Percentiles rank a stretch among this genome's conserved stretches.
phyloP scores from a whole-genome alignment of 441 rosid genomes.

The Pelargonium myrrhifolium region DNA sequence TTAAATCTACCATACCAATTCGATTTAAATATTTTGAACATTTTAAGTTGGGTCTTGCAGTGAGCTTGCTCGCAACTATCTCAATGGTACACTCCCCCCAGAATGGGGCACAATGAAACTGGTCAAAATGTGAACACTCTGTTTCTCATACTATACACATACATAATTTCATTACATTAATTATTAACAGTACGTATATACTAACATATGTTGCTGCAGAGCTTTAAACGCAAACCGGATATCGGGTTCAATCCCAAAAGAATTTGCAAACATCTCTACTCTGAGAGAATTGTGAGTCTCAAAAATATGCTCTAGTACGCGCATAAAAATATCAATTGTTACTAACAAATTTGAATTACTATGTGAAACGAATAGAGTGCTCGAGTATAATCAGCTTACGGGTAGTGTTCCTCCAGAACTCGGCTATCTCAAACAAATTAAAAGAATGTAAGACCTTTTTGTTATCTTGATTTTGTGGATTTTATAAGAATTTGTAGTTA shows the following conservation, averaged over 20 bases:
- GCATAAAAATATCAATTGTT: not conserved
- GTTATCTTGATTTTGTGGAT: not conserved
- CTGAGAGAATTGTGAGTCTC: conserved; percentile 35
- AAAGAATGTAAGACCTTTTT: conserved; percentile 30
- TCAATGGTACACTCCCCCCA: conserved; percentile 48
- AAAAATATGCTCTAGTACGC: not conserved
- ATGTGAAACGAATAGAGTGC: conserved; percentile 17
- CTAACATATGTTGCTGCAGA: no score
- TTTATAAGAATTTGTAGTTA: not conserved
- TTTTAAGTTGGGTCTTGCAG: conserved; percentile 18
- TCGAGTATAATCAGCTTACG: conserved; percentile 43
- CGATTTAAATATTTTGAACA: not conserved
- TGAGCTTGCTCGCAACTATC: conserved; percentile 50
- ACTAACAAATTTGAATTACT: not conserved
- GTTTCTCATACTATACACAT: no score
- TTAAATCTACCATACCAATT: not conserved
- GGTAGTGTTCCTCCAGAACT: conserved; percentile 47
- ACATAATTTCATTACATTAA: no score
- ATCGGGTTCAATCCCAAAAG: conserved; percentile 46
- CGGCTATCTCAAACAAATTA: conserved; percentile 29
- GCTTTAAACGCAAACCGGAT: conserved; percentile 35
- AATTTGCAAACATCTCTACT: conserved; percentile 38
- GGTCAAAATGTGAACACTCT: conserved; percentile 28
- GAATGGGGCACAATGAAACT: conserved; percentile 41
- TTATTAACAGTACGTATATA: no score